Conservation (phyloP, 345 rosid genomes). For the Psidium guajava region DNA sequence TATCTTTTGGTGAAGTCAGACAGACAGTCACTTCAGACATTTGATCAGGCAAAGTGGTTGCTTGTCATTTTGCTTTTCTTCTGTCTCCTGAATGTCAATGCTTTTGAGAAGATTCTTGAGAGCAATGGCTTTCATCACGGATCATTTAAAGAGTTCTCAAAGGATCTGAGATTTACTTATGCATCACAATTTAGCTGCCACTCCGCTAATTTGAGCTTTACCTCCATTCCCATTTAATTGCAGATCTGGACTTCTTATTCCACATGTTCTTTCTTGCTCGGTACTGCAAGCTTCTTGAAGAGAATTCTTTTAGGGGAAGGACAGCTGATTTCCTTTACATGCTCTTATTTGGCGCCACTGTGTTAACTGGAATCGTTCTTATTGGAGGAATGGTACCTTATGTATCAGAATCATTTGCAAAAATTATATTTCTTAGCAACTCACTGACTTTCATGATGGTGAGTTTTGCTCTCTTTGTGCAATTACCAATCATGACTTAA, state of each 20-base stretch:
- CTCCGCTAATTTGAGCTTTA: background rate
- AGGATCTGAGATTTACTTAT: background rate
- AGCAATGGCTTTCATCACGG: background rate
- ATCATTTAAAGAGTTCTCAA: background rate
- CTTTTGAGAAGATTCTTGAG: background rate
- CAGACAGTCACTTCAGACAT: background rate
- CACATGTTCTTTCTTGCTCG: conserved; percentile 99
- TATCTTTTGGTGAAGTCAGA: background rate
- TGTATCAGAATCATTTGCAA: conserved; percentile 79
- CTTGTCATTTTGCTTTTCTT: background rate
- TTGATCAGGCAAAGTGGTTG: background rate
- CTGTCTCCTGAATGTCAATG: background rate
- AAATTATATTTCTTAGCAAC: conserved; percentile 93
- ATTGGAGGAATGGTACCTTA: conserved; percentile 93
- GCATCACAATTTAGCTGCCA: background rate
- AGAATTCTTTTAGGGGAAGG: conserved; percentile 94
- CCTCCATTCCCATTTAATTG: conserved; percentile 3
- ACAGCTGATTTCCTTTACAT: conserved; percentile 97
- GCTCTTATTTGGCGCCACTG: conserved; percentile 92
- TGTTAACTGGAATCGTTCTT: conserved; percentile 79
- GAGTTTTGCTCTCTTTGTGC: conserved; percentile 7
- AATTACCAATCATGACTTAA: background rate
- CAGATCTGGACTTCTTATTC: conserved; percentile 96
- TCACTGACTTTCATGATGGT: conserved; percentile 99
- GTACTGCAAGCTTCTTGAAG: conserved; percentile 97